Percentiles rank a stretch among this genome's conserved stretches.
Evolutionary conservation across 805 yeast genomes (phyloP).

Genomic region (Sungouiella blattae): DNA sequence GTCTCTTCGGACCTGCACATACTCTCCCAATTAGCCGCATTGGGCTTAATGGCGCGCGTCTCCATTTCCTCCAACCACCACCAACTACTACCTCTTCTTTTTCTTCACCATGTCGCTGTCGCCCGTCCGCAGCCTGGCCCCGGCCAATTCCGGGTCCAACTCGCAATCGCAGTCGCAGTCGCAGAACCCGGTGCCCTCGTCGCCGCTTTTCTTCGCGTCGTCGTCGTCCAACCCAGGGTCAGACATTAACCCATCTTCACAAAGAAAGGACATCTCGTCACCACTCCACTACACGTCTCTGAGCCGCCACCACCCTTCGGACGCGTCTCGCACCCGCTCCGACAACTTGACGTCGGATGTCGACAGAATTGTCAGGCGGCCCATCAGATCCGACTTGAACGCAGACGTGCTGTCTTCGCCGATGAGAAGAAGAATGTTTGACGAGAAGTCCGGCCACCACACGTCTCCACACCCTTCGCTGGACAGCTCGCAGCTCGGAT

Average conservation of each 20-base stretch:
- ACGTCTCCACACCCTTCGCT: conserved; percentile 7
- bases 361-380: conserved; percentile 44
- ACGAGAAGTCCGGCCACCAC: conserved; percentile 24
- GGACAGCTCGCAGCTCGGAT: conserved; percentile 21
- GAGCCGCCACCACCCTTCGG: conserved; percentile 32
- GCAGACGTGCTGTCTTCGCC: conserved; percentile 69
- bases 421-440: conserved; percentile 54
- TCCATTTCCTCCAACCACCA: not conserved
- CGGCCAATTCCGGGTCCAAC: conserved; percentile 12
- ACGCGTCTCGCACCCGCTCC: conserved; percentile 38
- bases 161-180: conserved; percentile 35
- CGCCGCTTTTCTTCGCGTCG: conserved; percentile 53
- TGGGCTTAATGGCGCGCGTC: too few species aligned
- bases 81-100: conserved; percentile 1
- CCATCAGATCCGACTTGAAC: conserved; percentile 75
- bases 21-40: too few species aligned
- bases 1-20: too few species aligned
- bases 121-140: conserved; percentile 16
- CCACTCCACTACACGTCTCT: conserved; percentile 50
- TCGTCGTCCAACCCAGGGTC: conserved; percentile 43
- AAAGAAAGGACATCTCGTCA: conserved; percentile 39
- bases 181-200: conserved; percentile 47
- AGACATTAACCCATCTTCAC: conserved; percentile 24
- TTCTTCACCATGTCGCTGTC: conserved; percentile 16
- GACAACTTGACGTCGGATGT: conserved; percentile 44